Percentiles rank a stretch among this genome's conserved stretches.
phyloP scores from a whole-genome alignment of 2,329 filamentous ascomycete genomes.

The Ophiocordyceps robertsii region DNA sequence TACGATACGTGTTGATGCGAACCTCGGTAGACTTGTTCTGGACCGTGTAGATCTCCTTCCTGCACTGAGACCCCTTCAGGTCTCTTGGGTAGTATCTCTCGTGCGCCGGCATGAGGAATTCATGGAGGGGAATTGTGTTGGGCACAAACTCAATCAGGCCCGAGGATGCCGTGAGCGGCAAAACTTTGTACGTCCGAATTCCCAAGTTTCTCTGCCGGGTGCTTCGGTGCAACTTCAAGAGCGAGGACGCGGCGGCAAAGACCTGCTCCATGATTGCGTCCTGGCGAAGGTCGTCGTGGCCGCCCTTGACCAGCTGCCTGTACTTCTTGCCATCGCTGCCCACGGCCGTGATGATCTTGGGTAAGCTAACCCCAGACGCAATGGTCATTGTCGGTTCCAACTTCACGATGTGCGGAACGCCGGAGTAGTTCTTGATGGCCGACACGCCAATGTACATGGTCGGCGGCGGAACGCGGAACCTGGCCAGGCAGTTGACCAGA shows the following conservation, averaged over 20 bases:
- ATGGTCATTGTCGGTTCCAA: slow-evolving; percentile 70
- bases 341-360: slow-evolving; percentile 79
- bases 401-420: slow-evolving; percentile 58
- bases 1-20: slow-evolving; percentile 62
- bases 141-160: slow-evolving; percentile 96
- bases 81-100: slow-evolving; percentile 76
- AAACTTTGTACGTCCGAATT: slow-evolving; percentile 93
- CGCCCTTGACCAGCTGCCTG: slow-evolving; percentile 89
- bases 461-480: slow-evolving; percentile 67
- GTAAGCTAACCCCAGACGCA: slow-evolving; percentile 79
- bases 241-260: slow-evolving; percentile 85
- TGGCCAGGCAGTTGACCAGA: slow-evolving; percentile 49
- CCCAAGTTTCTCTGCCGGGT: slow-evolving; percentile 81
- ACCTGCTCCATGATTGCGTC: slow-evolving; percentile 99
- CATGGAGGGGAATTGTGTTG: slow-evolving; percentile 82
- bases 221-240: slow-evolving; percentile 72
- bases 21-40: slow-evolving; percentile 56
- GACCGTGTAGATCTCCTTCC: slow-evolving; percentile 64
- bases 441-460: slow-evolving; percentile 76
- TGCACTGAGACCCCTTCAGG: slow-evolving; percentile 60
- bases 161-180: slow-evolving; percentile 71
- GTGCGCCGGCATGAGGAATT: slow-evolving; percentile 86
- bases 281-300: slow-evolving; percentile 90
- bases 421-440: slow-evolving; percentile 59
- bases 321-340: slow-evolving; percentile 67